These are phyloP conservation scores for Eleusine indica DNA, from an alignment of 176 grass and related monocot species.

Conservation along the genomic window DNA sequence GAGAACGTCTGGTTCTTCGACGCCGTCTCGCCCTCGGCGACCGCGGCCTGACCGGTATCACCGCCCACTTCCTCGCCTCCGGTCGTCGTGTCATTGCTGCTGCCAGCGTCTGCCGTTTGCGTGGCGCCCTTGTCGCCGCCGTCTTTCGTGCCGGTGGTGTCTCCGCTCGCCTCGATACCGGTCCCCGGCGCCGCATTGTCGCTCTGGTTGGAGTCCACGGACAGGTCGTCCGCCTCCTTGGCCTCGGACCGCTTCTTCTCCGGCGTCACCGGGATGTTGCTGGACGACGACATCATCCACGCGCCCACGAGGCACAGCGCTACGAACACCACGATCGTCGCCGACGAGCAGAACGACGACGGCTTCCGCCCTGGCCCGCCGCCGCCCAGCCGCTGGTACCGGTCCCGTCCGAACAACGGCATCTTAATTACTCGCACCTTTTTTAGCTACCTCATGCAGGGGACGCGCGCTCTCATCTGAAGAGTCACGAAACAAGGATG, in stretches of 20 bases:
- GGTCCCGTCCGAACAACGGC: constrained; percentile 69
- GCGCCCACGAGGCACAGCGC: constrained; percentile 78
- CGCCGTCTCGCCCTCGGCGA: constrained; percentile 23
- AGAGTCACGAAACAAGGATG: neutral
- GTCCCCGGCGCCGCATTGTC: neutral
- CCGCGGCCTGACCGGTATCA: neutral
- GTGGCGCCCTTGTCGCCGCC: too few relatives aligned
- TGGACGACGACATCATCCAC: constrained; percentile 85
- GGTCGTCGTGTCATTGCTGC: neutral
- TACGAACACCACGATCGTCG: constrained; percentile 66
- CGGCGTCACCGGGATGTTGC: constrained; percentile 40
- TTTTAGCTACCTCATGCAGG: constrained; percentile 34
- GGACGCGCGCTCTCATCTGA: neutral
- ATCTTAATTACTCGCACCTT: constrained; percentile 22
- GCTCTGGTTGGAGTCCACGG: neutral
- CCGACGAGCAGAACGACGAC: constrained; percentile 65
- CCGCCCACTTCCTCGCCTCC: neutral
- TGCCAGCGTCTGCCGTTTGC: neutral
- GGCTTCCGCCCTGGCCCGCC: constrained; percentile 20
- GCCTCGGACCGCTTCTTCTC: constrained; percentile 19
- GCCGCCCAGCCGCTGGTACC: constrained; percentile 47
- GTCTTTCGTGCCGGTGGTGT: neutral
- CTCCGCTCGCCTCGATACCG: neutral
- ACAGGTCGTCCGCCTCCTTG: constrained; percentile 36
- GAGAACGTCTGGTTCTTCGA: constrained; percentile 49